These are phyloP conservation scores for Colletotrichum acutatum DNA, from an alignment of 2,329 filamentous ascomycete genomes.

Conservation along the genomic window DNA sequence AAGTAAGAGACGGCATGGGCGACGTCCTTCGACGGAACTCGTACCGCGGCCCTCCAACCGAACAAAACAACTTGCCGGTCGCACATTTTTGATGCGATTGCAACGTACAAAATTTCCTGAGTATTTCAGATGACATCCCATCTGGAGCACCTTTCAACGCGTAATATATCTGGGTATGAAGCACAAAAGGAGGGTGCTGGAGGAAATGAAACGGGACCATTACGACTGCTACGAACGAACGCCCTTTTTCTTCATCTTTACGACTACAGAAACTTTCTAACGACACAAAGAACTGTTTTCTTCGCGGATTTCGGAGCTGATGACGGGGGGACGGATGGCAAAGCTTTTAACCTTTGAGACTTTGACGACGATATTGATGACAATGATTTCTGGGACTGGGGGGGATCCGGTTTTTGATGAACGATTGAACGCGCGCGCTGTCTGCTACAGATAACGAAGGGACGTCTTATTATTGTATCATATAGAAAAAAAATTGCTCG, in stretches of 20 bases:
- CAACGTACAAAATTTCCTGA: neutral
- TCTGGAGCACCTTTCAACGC: neutral
- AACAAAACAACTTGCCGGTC: conserved; percentile 11
- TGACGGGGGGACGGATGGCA: neutral
- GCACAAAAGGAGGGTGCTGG: neutral
- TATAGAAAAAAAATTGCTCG: conserved; percentile 26
- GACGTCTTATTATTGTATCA: conserved; percentile 21
- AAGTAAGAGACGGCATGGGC: conserved; percentile 68
- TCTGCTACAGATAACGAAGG: conserved; percentile 18
- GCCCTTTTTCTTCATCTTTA: neutral
- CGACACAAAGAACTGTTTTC: conserved; percentile 15
- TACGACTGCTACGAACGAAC: conserved; percentile 26
- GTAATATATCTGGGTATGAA: neutral
- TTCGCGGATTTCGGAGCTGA: conserved; percentile 4
- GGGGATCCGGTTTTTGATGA: neutral
- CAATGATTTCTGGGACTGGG: neutral
- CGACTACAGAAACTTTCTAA: conserved; percentile 28
- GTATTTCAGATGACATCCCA: neutral
- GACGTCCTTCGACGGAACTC: conserved; percentile 63
- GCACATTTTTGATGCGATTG: conserved; percentile 32
- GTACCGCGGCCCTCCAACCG: conserved; percentile 45
- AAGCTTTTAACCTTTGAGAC: conserved; percentile 8
- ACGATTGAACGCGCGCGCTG: conserved; percentile 16
- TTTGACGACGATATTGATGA: conserved; percentile 19
- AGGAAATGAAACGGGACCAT: neutral